phyloP scores from a whole-genome alignment of 306 rosid genomes.

The Leucaena leucocephala region DNA sequence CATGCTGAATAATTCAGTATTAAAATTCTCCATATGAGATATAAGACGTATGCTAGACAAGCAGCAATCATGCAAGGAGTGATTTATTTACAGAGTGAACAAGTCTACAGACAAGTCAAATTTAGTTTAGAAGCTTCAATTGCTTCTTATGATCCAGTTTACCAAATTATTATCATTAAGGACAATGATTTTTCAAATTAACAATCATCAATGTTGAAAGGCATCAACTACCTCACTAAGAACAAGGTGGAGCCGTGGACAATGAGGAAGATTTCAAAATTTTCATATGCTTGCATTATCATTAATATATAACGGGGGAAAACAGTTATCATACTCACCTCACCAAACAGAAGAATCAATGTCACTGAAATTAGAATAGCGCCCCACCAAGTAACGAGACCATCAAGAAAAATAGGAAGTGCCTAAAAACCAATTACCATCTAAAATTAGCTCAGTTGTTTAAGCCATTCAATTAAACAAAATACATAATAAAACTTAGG shows the following conservation, averaged over 20 bases:
- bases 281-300: not conserved
- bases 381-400: constrained; percentile 74
- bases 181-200: too few species aligned
- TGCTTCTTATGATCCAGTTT: too few species aligned
- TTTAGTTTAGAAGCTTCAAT: too few species aligned
- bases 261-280: not conserved
- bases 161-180: too few species aligned
- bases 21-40: constrained; percentile 23
- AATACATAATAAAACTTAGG: not conserved
- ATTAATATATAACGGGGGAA: constrained; percentile 6
- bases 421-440: constrained; percentile 55
- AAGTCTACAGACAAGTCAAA: too few species aligned
- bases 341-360: constrained; percentile 92
- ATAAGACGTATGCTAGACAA: too few species aligned
- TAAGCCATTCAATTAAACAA: not conserved
- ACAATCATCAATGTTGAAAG: not conserved
- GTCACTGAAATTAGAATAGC: constrained; percentile 84
- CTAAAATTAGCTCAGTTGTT: constrained; percentile 10
- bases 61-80: too few species aligned
- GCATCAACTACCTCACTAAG: not conserved
- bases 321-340: constrained; percentile 54
- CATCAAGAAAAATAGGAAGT: constrained; percentile 90
- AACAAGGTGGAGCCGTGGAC: not conserved
- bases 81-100: not conserved
- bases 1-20: not conserved